Evolutionary conservation across 306 rosid genomes (phyloP).

Genomic region (Cicer yamashitae): DNA sequence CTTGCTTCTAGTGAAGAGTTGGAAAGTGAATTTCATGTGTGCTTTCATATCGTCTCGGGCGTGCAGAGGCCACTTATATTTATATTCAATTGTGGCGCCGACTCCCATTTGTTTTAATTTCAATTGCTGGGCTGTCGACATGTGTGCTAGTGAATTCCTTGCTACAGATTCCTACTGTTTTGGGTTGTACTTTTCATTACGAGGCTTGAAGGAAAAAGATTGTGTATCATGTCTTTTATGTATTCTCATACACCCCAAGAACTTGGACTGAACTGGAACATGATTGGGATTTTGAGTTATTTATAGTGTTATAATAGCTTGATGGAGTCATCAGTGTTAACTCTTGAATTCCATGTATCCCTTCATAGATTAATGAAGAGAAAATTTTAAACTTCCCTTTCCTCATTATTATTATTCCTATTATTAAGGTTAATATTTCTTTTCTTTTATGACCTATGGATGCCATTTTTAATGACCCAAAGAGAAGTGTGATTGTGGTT

Average conservation of each 20-base stretch:
- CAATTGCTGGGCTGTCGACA: constrained; percentile 44
- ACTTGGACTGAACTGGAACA: constrained; percentile 39
- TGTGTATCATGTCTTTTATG: constrained; percentile 28
- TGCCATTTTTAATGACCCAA: neutral
- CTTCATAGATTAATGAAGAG: constrained; percentile 29
- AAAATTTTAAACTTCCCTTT: neutral
- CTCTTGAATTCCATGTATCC: constrained; percentile 21
- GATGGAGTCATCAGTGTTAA: constrained; percentile 25
- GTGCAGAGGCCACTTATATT: constrained; percentile 48
- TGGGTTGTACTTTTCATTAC: constrained; percentile 48
- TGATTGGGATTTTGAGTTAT: constrained; percentile 24
- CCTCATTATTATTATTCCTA: neutral
- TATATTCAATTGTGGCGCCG: constrained; percentile 43
- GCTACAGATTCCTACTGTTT: constrained; percentile 46
- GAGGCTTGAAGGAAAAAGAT: constrained; percentile 43
- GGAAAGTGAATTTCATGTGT: constrained; percentile 42
- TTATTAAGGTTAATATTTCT: neutral
- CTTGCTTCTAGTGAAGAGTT: constrained; percentile 66
- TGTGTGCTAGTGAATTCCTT: constrained; percentile 52
- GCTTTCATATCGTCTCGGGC: constrained; percentile 40
- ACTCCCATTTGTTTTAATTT: constrained; percentile 51
- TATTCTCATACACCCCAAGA: constrained; percentile 30
- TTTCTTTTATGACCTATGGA: neutral
- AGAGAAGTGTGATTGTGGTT: neutral
- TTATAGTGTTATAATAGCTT: constrained; percentile 35